These are phyloP conservation scores for Allium sativum DNA, from an alignment of 106 monocot species.

Conservation along the genomic window DNA sequence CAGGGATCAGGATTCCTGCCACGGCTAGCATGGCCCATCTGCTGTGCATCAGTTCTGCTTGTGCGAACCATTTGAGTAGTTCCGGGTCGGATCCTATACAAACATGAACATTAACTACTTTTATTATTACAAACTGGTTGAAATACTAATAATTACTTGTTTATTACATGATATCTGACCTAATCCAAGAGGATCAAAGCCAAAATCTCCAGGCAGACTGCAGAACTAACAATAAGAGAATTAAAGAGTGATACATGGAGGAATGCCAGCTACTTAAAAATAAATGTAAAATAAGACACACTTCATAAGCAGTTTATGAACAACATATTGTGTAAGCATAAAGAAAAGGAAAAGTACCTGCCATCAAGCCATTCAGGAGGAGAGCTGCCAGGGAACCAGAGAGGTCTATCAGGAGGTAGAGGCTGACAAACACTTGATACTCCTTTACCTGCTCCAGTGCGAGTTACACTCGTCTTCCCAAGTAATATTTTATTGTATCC, in stretches of 20 bases:
- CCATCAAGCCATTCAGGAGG: slow-evolving; percentile 95
- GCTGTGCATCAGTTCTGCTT: slow-evolving; percentile 84
- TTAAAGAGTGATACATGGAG: background rate
- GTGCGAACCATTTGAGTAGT: slow-evolving; percentile 73
- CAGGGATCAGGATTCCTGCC: slow-evolving; percentile 71
- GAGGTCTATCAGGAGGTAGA: slow-evolving; percentile 74
- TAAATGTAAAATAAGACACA: slow-evolving; percentile 65
- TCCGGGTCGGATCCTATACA: slow-evolving; percentile 83
- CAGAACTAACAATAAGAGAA: slow-evolving; percentile 1
- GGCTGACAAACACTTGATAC: slow-evolving; percentile 80
- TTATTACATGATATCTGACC: slow-evolving; percentile 64
- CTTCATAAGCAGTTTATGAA: slow-evolving; percentile 40
- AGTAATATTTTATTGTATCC: background rate
- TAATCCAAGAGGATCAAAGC: slow-evolving; percentile 86
- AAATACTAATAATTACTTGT: slow-evolving; percentile 45
- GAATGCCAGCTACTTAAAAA: slow-evolving; percentile 29
- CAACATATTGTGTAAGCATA: slow-evolving; percentile 11
- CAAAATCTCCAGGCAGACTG: slow-evolving; percentile 84
- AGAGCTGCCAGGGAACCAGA: slow-evolving; percentile 90
- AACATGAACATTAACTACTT: slow-evolving; percentile 37
- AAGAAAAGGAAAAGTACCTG: slow-evolving; percentile 27
- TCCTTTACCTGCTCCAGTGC: slow-evolving; percentile 43
- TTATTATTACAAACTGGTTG: slow-evolving; percentile 57
- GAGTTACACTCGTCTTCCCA: slow-evolving; percentile 7
- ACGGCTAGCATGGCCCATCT: slow-evolving; percentile 95